Conservation (phyloP, 2,329 filamentous ascomycete genomes). For the Alternaria ethzedia region DNA sequence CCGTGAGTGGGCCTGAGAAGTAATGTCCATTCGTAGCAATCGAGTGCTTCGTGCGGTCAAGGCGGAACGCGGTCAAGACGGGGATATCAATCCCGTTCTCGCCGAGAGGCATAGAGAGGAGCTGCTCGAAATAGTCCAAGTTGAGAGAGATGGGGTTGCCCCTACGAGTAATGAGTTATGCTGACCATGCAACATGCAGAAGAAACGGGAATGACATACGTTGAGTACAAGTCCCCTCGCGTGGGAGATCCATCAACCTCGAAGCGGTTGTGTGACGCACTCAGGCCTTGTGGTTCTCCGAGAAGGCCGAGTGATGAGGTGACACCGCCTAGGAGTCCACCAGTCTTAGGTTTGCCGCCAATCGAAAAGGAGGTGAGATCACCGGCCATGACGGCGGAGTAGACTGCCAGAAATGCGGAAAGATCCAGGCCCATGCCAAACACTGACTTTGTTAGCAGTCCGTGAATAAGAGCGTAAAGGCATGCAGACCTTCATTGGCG, state of each 20-base stretch:
- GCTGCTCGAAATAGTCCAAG: slow-evolving; percentile 4
- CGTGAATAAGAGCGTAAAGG: background rate
- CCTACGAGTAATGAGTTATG: background rate
- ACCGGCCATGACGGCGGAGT: slow-evolving; percentile 19
- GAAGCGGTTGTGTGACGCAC: slow-evolving; percentile 25
- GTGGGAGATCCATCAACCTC: slow-evolving; percentile 27
- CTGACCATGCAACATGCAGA: background rate
- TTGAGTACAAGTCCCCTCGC: slow-evolving; percentile 10
- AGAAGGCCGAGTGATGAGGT: slow-evolving; percentile 21
- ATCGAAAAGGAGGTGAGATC: slow-evolving; percentile 18
- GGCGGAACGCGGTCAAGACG: slow-evolving; percentile 12
- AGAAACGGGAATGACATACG: background rate
- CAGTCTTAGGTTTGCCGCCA: slow-evolving; percentile 20
- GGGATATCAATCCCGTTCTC: slow-evolving; percentile 5
- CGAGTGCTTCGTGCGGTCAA: slow-evolving; percentile 27
- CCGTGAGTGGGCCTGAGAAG: slow-evolving; percentile 22
- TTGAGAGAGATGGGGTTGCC: slow-evolving; percentile 9
- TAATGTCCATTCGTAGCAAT: slow-evolving; percentile 19
- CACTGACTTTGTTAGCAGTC: slow-evolving; percentile 1
- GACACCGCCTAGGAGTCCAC: slow-evolving; percentile 24
- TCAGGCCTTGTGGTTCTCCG: slow-evolving; percentile 19
- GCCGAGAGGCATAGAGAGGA: slow-evolving; percentile 9
- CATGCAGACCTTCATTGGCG: slow-evolving; percentile 4
- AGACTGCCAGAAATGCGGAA: slow-evolving; percentile 23
- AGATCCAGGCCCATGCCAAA: slow-evolving; percentile 21